phyloP scores from a whole-genome alignment of 129 eudicot genomes.

The Escallonia herrerae region DNA sequence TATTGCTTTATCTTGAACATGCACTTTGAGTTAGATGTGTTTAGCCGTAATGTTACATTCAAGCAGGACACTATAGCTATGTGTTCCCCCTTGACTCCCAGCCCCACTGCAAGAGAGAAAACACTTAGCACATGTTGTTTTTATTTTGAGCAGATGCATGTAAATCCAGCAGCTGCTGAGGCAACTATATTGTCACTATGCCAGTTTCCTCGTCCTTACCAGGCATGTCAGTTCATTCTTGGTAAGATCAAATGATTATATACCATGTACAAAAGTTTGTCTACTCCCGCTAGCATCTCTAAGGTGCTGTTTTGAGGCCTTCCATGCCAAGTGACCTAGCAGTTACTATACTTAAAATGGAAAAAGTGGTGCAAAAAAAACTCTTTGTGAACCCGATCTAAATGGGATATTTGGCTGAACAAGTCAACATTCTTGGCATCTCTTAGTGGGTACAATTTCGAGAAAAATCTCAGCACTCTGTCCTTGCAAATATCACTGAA shows the following conservation, averaged over 20 bases:
- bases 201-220: slow-evolving; percentile 81
- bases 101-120: slow-evolving; percentile 2
- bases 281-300: background rate
- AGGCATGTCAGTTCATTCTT: slow-evolving; percentile 75
- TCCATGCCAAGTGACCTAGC: too few species aligned
- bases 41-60: slow-evolving; percentile 4
- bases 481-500: too few species aligned
- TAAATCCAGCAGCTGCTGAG: slow-evolving; percentile 88
- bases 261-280: background rate
- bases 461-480: too few species aligned
- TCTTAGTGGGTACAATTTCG: too few species aligned
- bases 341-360: too few species aligned
- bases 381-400: too few species aligned
- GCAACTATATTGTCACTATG: slow-evolving; percentile 78
- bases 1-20: background rate
- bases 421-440: too few species aligned
- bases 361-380: too few species aligned
- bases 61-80: background rate
- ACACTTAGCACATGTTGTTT: background rate
- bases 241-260: slow-evolving; percentile 47
- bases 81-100: background rate
- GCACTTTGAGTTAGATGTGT: background rate
- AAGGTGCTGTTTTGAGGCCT: background rate
- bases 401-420: background rate
- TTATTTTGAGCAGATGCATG: slow-evolving; percentile 56